These are phyloP conservation scores for Rhipidocladum racemiflorum DNA, from an alignment of 176 grass and related monocot species.

Conservation along the genomic window DNA sequence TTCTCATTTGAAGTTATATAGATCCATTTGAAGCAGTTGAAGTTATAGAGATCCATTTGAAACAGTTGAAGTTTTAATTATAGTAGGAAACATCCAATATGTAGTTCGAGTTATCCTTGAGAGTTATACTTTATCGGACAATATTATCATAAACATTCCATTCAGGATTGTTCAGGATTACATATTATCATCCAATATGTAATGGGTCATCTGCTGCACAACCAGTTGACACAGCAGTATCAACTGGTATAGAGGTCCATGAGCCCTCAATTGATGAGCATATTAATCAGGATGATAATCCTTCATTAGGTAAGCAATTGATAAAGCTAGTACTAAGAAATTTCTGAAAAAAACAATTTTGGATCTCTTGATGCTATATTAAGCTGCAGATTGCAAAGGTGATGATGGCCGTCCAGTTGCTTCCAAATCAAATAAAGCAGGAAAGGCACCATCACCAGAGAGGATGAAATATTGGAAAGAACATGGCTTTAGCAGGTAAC, in stretches of 20 bases:
- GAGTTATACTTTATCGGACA: not conserved
- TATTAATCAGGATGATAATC: constrained; percentile 37
- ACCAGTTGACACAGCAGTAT: constrained; percentile 8
- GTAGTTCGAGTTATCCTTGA: not conserved
- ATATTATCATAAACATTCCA: constrained; percentile 31
- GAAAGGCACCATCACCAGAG: constrained; percentile 54
- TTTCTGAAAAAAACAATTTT: not conserved
- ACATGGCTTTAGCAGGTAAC: constrained; percentile 87
- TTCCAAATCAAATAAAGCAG: constrained; percentile 50
- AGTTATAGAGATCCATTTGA: constrained; percentile 12
- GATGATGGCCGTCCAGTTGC: constrained; percentile 29
- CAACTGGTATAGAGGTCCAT: constrained; percentile 30
- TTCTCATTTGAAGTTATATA: constrained; percentile 14
- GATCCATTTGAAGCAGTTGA: constrained; percentile 3
- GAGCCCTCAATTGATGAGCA: constrained; percentile 45
- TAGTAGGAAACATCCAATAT: not conserved
- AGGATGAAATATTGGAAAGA: constrained; percentile 73
- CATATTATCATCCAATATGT: no score
- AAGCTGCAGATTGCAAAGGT: constrained; percentile 42
- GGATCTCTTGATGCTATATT: constrained; percentile 16
- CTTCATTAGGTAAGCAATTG: constrained; percentile 47
- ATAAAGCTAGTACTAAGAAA: not conserved
- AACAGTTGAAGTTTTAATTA: not conserved
- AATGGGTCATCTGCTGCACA: constrained; percentile 6
- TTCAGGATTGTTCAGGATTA: constrained; percentile 92